phyloP scores from a whole-genome alignment of 805 yeast genomes.

The Kazachstania viticola region DNA sequence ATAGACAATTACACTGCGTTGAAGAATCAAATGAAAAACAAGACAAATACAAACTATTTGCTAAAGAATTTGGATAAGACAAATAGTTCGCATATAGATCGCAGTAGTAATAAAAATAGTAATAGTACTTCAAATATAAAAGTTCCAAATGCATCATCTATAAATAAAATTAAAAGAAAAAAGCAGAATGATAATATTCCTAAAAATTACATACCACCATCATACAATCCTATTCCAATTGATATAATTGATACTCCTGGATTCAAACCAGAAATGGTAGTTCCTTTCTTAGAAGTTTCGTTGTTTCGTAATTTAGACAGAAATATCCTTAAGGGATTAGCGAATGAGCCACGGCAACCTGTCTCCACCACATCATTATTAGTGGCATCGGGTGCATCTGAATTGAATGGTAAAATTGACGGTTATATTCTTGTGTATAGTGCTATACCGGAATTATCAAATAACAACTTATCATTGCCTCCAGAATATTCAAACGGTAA shows the following conservation, averaged over 20 bases:
- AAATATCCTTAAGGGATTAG: conserved; percentile 48
- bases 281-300: conserved; percentile 69
- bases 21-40: conserved; percentile 9
- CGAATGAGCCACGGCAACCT: conserved; percentile 49
- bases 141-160: not conserved
- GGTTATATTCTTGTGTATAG: conserved; percentile 63
- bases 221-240: conserved; percentile 45
- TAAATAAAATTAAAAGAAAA: not conserved
- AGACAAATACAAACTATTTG: conserved; percentile 7
- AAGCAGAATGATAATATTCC: conserved; percentile 6
- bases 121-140: not conserved
- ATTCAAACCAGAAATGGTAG: conserved; percentile 50
- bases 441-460: conserved; percentile 47
- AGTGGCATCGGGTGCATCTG: conserved; percentile 72
- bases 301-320: conserved; percentile 49
- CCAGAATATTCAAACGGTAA: conserved; percentile 36
- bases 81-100: not conserved
- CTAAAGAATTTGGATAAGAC: conserved; percentile 4
- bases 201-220: conserved; percentile 35
- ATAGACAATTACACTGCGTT: conserved; percentile 14
- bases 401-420: conserved; percentile 61
- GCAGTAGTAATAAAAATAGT: not conserved
- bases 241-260: conserved; percentile 72
- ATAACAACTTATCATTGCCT: conserved; percentile 28
- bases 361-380: conserved; percentile 56